These are phyloP conservation scores for Fibroporia radiculosa DNA, from an alignment of 768 basidiomycete species.

Conservation along the genomic window DNA sequence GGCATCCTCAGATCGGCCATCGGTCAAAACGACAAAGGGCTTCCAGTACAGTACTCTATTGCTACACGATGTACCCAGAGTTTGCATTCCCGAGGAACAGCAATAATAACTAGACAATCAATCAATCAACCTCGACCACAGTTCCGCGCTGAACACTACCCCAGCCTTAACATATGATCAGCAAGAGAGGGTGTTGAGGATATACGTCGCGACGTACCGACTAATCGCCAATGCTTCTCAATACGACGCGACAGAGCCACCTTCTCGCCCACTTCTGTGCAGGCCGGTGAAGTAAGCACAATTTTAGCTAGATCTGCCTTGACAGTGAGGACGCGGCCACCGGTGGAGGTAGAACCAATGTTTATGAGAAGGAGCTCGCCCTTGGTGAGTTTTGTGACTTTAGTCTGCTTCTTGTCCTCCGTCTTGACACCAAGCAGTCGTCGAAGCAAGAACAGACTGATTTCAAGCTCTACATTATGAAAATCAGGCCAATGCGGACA, in stretches of 20 bases:
- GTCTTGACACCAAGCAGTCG: constrained; percentile 96
- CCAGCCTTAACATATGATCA: constrained; percentile 33
- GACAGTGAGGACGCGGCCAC: constrained; percentile 89
- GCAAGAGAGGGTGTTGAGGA: background rate
- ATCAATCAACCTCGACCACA: constrained; percentile 67
- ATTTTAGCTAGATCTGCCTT: constrained; percentile 95
- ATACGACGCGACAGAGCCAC: constrained; percentile 91
- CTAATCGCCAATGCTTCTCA: constrained; percentile 97
- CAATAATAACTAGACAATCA: background rate
- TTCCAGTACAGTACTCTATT: no score
- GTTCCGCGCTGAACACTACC: constrained; percentile 85
- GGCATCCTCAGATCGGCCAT: no score
- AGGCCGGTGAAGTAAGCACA: constrained; percentile 88
- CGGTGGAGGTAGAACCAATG: constrained; percentile 96
- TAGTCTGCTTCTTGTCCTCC: constrained; percentile 98
- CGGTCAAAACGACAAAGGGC: no score
- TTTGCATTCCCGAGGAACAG: no score
- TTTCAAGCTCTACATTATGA: constrained; percentile 64
- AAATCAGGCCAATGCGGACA: background rate
- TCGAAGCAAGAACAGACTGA: constrained; percentile 89
- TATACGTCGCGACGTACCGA: constrained; percentile 68
- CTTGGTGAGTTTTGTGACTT: constrained; percentile 85
- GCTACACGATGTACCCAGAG: background rate
- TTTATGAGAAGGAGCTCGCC: constrained; percentile 93
- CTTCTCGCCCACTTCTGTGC: constrained; percentile 96